These are phyloP conservation scores for Dictyostelium discoideum DNA, from an alignment of 78 protist genomes.

Conservation along the genomic window DNA sequence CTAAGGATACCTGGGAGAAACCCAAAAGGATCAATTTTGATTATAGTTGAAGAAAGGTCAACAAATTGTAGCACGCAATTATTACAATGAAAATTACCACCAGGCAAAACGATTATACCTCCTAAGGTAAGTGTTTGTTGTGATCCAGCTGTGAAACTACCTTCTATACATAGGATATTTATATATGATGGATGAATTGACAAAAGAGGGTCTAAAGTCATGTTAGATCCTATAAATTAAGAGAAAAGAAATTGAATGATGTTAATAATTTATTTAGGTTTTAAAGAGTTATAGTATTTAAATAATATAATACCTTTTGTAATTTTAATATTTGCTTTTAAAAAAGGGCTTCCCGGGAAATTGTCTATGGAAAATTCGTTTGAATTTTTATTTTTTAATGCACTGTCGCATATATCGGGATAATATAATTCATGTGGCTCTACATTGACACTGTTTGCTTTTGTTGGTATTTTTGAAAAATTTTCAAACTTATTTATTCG, in stretches of 20 bases:
- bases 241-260: too few species aligned
- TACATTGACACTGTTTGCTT: not conserved
- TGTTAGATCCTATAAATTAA: too few species aligned
- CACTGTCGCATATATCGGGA: not conserved
- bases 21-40: not conserved
- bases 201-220: too few species aligned
- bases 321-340: too few species aligned
- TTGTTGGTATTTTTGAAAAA: not conserved
- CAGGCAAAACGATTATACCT: not conserved
- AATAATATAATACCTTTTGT: too few species aligned
- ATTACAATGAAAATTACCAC: not conserved
- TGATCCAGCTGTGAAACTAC: not conserved
- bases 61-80: not conserved
- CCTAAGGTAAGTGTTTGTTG: not conserved
- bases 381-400: too few species aligned
- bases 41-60: not conserved
- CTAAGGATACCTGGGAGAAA: not conserved
- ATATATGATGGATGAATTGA: too few species aligned
- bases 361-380: too few species aligned
- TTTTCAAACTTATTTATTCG: not conserved
- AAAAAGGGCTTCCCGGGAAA: too few species aligned
- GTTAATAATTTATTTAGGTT: too few species aligned
- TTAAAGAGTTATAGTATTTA: too few species aligned
- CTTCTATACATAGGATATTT: not conserved
- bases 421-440: not conserved